phyloP scores from a whole-genome alignment of 2,329 filamentous ascomycete genomes.

The Alternaria tenuissima region DNA sequence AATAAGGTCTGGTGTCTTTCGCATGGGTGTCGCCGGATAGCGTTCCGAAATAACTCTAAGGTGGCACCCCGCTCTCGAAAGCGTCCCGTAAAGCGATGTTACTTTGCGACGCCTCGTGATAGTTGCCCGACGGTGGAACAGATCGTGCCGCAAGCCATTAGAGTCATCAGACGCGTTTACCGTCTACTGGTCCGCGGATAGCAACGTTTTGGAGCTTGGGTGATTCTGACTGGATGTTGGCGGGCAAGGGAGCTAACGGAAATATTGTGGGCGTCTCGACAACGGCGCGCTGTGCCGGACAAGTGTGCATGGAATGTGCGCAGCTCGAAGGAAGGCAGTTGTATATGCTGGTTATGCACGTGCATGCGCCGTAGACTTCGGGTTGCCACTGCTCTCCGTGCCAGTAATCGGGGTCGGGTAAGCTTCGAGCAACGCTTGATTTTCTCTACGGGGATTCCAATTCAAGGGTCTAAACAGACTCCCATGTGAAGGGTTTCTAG shows the following conservation, averaged over 20 bases:
- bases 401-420: background rate
- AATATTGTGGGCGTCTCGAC: constrained; percentile 9
- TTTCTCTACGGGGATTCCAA: background rate
- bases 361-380: background rate
- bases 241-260: constrained; percentile 8
- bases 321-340: constrained; percentile 4
- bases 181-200: constrained; percentile 6
- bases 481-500: constrained; percentile 5
- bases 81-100: constrained; percentile 13
- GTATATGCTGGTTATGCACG: background rate
- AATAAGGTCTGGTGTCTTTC: constrained; percentile 17
- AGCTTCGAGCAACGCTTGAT: constrained; percentile 2
- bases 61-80: constrained; percentile 17
- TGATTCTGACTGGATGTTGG: background rate
- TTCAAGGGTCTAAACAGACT: background rate
- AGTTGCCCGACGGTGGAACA: constrained; percentile 17
- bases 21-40: constrained; percentile 33
- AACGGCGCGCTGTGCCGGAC: constrained; percentile 14
- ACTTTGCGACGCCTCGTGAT: constrained; percentile 26
- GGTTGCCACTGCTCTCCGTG: background rate
- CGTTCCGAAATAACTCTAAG: constrained; percentile 17
- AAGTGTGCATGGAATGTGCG: constrained; percentile 5
- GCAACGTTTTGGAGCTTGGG: constrained; percentile 1
- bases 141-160: constrained; percentile 25
- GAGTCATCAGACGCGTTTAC: constrained; percentile 9